Evolutionary conservation across 164 flowering plant species (phyloP), one percentile per base, ranked within the genome.

Genomic region (Cinnamomum chago): DNA sequence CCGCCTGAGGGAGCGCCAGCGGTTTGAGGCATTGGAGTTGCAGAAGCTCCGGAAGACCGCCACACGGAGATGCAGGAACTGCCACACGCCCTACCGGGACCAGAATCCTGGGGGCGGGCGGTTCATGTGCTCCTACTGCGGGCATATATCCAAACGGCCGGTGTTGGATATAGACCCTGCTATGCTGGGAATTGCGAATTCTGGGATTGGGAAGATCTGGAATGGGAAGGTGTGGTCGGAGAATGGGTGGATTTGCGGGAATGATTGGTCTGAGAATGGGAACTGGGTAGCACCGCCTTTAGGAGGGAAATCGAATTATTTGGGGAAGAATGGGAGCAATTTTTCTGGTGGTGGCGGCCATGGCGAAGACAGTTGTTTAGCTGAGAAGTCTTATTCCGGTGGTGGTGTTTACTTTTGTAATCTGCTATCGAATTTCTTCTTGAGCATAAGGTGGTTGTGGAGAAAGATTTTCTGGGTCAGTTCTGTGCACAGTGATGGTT

Each of bases 61-160:
- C 0, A 90, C 94, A 0, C 72, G 95, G 71, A 80, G 85, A 80
- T 95, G 98, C 75, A 76, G 98, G 47, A 95, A 95, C 76, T 95
- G 97, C 76, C 87, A 84, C 84, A 90, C 90, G 3, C 87, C 98
- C 0, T 95, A 95, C 70, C 75, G 86, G 78, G 98, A 95, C 75
- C 98, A 95, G 85, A 95, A 95, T 69, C 97, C 98, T 1, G 94
- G 91, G 74, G 97, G 97, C 50, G 97, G 97, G 18, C 78, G 84
- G 78, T 95, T 90, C 76, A 92, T 92, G 98, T 95, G 98, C 76
- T 88, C 97, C 0, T 92, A 89, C 79, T 95, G 98, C 83, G 98
- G 98, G 52, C 98, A 95, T 80, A 79, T 92, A 12, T 95, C 98
- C 0, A 92, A 88, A 81, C 82, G 98, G 62, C 98, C 98, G 0